Percentiles rank a stretch among this genome's conserved stretches.
Conservation (phyloP, 768 basidiomycete genomes). For the Suillus subluteus region DNA sequence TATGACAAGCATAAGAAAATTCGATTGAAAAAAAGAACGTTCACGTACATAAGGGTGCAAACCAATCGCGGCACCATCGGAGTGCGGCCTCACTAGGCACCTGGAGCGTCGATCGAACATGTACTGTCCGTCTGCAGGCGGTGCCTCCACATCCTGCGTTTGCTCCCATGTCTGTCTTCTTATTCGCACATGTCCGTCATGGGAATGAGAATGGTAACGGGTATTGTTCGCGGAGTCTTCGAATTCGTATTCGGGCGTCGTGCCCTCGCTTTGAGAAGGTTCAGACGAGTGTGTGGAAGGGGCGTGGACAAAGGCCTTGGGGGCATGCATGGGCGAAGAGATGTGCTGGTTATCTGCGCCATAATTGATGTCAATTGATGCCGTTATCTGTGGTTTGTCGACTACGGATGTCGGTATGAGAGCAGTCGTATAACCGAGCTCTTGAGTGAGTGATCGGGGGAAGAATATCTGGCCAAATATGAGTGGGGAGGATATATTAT, state of each 20-base stretch:
- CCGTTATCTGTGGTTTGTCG: slow-evolving; percentile 33
- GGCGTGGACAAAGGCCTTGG: slow-evolving; percentile 26
- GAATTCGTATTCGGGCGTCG: slow-evolving; percentile 45
- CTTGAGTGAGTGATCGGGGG: slow-evolving; percentile 70
- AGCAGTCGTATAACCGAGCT: slow-evolving; percentile 61
- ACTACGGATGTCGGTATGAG: slow-evolving; percentile 21
- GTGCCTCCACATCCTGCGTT: slow-evolving; percentile 16
- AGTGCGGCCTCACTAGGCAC: slow-evolving; percentile 32
- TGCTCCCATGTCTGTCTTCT: slow-evolving; percentile 24
- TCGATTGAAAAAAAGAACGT: background rate
- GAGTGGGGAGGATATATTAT: background rate
- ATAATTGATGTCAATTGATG: slow-evolving; percentile 26
- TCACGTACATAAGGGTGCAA: slow-evolving; percentile 36
- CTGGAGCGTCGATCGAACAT: slow-evolving; percentile 33
- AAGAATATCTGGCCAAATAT: slow-evolving; percentile 63
- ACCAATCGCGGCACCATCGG: slow-evolving; percentile 28
- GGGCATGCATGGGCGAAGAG: slow-evolving; percentile 26
- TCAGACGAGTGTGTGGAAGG: slow-evolving; percentile 24
- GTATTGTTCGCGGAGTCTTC: slow-evolving; percentile 30
- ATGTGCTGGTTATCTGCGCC: slow-evolving; percentile 14
- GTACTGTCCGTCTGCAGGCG: slow-evolving; percentile 10
- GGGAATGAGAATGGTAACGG: slow-evolving; percentile 22
- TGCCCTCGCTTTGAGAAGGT: slow-evolving; percentile 31
- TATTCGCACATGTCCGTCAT: slow-evolving; percentile 29
- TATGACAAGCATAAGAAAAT: slow-evolving; percentile 21